Evolutionary conservation across 139 green algal species (phyloP), one percentile per base, ranked within the genome.

Genomic region (Protoeuglena noctilucae): DNA sequence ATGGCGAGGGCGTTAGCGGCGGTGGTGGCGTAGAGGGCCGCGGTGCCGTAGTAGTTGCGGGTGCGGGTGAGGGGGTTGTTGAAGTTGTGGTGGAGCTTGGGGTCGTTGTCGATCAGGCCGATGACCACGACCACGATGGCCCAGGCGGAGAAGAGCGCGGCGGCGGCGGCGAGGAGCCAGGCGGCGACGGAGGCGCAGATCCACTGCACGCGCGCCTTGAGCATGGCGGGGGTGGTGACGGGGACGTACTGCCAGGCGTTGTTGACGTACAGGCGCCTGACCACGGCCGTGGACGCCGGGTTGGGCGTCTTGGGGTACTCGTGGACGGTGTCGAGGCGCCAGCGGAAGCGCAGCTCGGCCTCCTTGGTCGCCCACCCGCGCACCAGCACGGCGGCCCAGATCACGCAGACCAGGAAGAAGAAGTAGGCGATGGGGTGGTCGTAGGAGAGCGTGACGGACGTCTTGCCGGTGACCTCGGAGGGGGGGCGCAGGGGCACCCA

Each of bases 371-470:
- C 19, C 61, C 61, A 68, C 23, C 27, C 48, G 19, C 49, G 48
- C 54, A 58, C 18, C 6, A 53, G 25, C 19, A 62, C 12, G 18
- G 22, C 21, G 40, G 16, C 23, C 61, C 61, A 68, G 16, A 63
- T 16, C 25, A 26, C 26, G 9, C 62, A 28, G 49, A 68, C 62
- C 3, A 62, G 30, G 47, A 23, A 45, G 40, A 52, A 60, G 14
- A 39, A 40, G 28, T 63, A 60, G 40, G 63, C 59, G 25, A 68
- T 50, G 2, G 61, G 61, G 47, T 68, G 61, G 30, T 68, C 61
- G 54, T 68, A 68, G 26, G 49, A 25, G n/a, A n/a, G n/a, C n/a
- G n/a, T n/a, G n/a, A n/a, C n/a, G n/a, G n/a, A n/a, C 47, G 57
- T 48, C 28, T 68, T 54, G 30, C 51, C 23, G 31, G 48, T 51